Conservation (phyloP, 768 basidiomycete genomes). For the Ramaria sp. region DNA sequence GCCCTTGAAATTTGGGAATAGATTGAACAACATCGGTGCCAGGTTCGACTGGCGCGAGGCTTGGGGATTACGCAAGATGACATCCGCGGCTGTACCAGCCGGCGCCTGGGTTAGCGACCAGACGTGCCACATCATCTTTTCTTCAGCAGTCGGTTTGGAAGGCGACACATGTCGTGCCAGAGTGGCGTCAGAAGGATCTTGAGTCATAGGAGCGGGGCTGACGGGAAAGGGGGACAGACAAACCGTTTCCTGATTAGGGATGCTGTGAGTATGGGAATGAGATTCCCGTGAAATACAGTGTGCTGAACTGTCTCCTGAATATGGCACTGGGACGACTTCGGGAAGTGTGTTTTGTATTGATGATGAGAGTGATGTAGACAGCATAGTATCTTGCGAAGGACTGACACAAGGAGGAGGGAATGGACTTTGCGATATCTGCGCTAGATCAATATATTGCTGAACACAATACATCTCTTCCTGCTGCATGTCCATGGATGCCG, state of each 20-base stretch:
- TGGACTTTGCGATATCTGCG: background rate
- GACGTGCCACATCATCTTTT: constrained; percentile 1
- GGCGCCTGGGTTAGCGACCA: background rate
- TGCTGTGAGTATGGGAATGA: background rate
- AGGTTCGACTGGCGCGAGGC: background rate
- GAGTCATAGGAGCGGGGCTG: background rate
- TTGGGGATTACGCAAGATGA: background rate
- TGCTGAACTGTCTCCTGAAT: too few species aligned
- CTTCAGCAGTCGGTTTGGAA: background rate
- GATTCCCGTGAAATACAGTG: too few species aligned
- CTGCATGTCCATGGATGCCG: too few species aligned
- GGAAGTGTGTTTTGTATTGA: too few species aligned
- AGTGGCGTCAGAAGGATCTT: background rate
- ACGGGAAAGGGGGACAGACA: background rate
- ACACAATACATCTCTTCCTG: too few species aligned
- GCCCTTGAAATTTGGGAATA: background rate
- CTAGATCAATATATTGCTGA: too few species aligned
- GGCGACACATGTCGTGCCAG: too few species aligned
- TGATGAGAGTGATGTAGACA: too few species aligned
- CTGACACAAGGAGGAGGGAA: too few species aligned
- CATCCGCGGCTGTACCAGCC: background rate
- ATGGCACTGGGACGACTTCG: too few species aligned
- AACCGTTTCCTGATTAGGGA: background rate
- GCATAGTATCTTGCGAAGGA: too few species aligned
- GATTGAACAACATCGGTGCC: background rate